Evolutionary conservation across 306 rosid genomes (phyloP).

Genomic region (Lathyrus oleraceus): DNA sequence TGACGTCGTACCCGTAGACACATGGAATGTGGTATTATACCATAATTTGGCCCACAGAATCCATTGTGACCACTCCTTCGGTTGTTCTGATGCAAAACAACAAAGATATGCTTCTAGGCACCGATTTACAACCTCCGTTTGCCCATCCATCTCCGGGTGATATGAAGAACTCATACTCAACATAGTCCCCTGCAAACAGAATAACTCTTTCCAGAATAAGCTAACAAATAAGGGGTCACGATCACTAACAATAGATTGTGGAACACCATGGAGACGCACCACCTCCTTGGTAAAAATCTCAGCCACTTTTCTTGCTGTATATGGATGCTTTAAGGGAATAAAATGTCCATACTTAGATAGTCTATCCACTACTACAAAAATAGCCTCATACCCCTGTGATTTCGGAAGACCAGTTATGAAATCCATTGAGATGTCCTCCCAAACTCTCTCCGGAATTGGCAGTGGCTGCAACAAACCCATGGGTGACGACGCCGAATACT

Average conservation of each 20-base stretch:
- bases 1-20: no score
- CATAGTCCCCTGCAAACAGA: neutral
- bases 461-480: neutral
- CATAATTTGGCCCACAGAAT: neutral
- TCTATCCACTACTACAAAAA: no score
- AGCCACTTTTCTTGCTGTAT: neutral
- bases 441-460: neutral
- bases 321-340: neutral
- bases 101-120: neutral
- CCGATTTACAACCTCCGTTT: neutral
- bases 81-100: neutral
- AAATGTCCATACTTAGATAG: neutral
- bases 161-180: neutral
- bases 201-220: neutral
- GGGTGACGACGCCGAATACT: no score
- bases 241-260: neutral
- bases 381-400: neutral
- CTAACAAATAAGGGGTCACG: neutral
- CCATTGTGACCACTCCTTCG: neutral
- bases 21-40: neutral
- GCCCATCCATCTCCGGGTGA: neutral
- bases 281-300: neutral
- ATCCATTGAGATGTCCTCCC: neutral
- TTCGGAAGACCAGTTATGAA: neutral
- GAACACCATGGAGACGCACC: neutral